Conservation (phyloP, 768 basidiomycete genomes). For the Podaxis carcinomalis region DNA sequence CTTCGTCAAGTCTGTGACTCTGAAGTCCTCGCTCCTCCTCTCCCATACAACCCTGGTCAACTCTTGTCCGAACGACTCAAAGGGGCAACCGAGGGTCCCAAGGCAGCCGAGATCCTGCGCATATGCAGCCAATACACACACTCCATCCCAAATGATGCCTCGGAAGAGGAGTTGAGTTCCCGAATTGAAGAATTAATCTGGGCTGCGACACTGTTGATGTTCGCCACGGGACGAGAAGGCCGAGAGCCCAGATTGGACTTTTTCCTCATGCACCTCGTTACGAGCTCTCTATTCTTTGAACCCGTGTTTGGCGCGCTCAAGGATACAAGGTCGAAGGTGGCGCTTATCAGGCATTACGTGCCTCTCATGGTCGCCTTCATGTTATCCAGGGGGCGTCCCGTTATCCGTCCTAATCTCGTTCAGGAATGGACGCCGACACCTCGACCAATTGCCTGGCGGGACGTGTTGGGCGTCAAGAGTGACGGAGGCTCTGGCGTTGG, state of each 20-base stretch:
- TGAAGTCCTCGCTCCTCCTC: constrained; percentile 39
- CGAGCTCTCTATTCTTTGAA: constrained; percentile 45
- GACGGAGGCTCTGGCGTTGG: constrained; percentile 25
- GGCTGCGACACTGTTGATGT: constrained; percentile 42
- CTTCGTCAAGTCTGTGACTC: constrained; percentile 49
- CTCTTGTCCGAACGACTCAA: constrained; percentile 31
- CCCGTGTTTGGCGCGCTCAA: constrained; percentile 31
- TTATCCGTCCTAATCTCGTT: constrained; percentile 41
- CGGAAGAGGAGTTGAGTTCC: constrained; percentile 29
- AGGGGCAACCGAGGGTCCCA: constrained; percentile 30
- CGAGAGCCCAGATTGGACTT: constrained; percentile 49
- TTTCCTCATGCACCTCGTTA: constrained; percentile 59
- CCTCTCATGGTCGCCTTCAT: constrained; percentile 29
- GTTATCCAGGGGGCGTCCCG: constrained; percentile 46
- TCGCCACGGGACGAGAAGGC: constrained; percentile 40
- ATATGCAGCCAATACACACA: constrained; percentile 33
- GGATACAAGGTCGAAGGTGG: constrained; percentile 33
- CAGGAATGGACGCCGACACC: constrained; percentile 43
- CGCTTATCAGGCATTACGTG: constrained; percentile 40
- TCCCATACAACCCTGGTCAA: constrained; percentile 48
- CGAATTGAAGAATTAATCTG: constrained; percentile 50
- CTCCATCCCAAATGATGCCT: constrained; percentile 27
- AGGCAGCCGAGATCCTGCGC: constrained; percentile 39
- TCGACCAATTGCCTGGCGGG: constrained; percentile 27
- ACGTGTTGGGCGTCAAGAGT: constrained; percentile 9